Percentiles rank a stretch among this genome's conserved stretches.
phyloP scores from a whole-genome alignment of 768 basidiomycete species.

The Suillus decipiens region DNA sequence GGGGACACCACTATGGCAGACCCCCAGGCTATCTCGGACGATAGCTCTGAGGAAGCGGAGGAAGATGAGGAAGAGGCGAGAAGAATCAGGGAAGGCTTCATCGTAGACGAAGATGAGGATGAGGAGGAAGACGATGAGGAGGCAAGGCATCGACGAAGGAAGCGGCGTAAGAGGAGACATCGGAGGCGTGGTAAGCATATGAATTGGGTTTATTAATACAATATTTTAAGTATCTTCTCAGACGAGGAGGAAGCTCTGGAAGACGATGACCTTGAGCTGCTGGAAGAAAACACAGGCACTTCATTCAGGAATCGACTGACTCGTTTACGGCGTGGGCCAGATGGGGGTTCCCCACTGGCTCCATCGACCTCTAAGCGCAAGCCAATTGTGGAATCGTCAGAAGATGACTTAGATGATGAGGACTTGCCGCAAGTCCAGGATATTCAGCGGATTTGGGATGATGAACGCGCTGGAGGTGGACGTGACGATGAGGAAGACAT shows the following conservation, averaged over 20 bases:
- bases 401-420: conserved; percentile 71
- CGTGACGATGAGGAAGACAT: conserved; percentile 63
- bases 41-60: conserved; percentile 88
- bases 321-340: conserved; percentile 71
- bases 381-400: conserved; percentile 67
- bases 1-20: conserved; percentile 56
- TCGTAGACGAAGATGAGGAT: conserved; percentile 89
- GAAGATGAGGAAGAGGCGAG: conserved; percentile 89
- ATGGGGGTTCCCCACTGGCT: conserved; percentile 67
- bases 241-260: conserved; percentile 73
- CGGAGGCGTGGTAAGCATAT: conserved; percentile 46
- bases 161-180: conserved; percentile 68
- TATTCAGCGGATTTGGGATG: conserved; percentile 78
- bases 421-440: conserved; percentile 54
- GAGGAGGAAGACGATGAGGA: conserved; percentile 65
- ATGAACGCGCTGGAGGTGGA: conserved; percentile 52
- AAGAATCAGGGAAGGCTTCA: conserved; percentile 84
- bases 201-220: conserved; percentile 15
- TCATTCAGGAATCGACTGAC: conserved; percentile 76
- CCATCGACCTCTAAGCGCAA: conserved; percentile 62
- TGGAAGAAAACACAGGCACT: conserved; percentile 84
- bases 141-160: conserved; percentile 57
- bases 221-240: conserved; percentile 29
- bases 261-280: conserved; percentile 82
- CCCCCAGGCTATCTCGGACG: conserved; percentile 53